Base-by-base conservation (phyloP, 1,139 yeast species). In the Pneumocystis oryctolagi region DNA sequence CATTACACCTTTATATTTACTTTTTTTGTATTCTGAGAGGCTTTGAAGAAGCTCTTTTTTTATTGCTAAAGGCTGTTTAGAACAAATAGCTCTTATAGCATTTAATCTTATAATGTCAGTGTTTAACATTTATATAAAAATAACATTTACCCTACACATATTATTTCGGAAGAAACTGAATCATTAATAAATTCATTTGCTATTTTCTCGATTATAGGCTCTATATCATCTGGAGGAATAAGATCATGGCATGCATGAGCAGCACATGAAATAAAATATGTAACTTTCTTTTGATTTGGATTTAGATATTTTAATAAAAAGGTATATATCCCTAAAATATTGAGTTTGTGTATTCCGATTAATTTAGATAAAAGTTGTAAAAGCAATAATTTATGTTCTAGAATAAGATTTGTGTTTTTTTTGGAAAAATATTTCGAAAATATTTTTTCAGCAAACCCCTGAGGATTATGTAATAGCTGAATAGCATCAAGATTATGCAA, bases 161-260 rank as follows among this genome's bases (percentile, higher is more conserved):
- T 97, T 64, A 90, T 98, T 75, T 92, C 97, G 31, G 96, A 85
- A 12, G 97, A 89, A 55, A 92, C 98, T 78, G 98, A 98, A 72
- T 92, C 97, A 69, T 96, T 87, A 60, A 92, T 97, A 71, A 92
- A 92, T 75, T 94, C 98, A 75, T 92, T 95, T 1, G 98, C 97
- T 69, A 92, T 84, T 73, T 90, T 92, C 65, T 96, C 82, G 9
- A 92, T 85, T 68, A 92, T 83, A 61, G 86, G 84, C 61, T 81
- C 77, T 64, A 92, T 82, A 16, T 84, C 82, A 73, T 94, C 98
- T 1, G 98, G 98, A 39, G 99, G 98, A 6, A 92, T 96, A 71
- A 90, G 79, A 71, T 94, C 97, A 73, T 92, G 99, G 37, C 95
- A 83, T 0, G 97, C 89, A 76, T 94, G 98, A 0, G 97, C 99